Conservation (phyloP, 2,329 filamentous ascomycete species). For the Exophiala sp. region DNA sequence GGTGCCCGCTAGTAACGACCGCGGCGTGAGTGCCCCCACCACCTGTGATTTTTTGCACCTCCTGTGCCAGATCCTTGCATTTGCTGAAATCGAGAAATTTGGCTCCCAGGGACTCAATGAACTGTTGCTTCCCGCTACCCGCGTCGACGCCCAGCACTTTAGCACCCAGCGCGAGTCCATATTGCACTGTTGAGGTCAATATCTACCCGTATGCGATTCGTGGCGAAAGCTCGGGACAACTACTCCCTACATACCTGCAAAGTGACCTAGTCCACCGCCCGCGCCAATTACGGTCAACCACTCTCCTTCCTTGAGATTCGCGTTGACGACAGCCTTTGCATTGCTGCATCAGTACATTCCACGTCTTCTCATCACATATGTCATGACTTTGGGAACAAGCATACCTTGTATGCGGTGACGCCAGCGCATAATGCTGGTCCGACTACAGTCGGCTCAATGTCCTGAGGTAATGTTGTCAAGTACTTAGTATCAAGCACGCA, state of each 20-base stretch:
- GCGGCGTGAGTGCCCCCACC: constrained; percentile 36
- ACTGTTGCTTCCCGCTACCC: constrained; percentile 38
- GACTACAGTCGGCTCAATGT: constrained; percentile 40
- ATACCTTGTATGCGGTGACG: constrained; percentile 43
- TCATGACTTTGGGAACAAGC: not conserved
- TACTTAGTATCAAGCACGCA: constrained; percentile 45
- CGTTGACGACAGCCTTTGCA: constrained; percentile 40
- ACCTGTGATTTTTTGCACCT: constrained; percentile 36
- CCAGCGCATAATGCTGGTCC: constrained; percentile 46
- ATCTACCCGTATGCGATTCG: not conserved
- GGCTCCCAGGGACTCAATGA: constrained; percentile 40
- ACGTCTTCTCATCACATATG: too few relatives aligned
- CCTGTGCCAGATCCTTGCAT: constrained; percentile 33
- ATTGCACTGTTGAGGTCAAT: constrained; percentile 37
- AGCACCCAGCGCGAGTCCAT: constrained; percentile 41
- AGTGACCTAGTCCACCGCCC: constrained; percentile 45
- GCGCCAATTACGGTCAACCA: constrained; percentile 47
- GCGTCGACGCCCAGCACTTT: constrained; percentile 43
- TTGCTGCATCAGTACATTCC: not conserved
- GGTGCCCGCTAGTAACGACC: constrained; percentile 42
- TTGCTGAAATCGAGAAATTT: constrained; percentile 42
- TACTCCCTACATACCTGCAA: constrained; percentile 35
- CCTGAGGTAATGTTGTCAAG: constrained; percentile 42
- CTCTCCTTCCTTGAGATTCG: constrained; percentile 38
- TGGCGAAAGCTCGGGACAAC: not conserved